Base-by-base conservation (phyloP, 768 basidiomycete species). In the Tylopilus sp. region DNA sequence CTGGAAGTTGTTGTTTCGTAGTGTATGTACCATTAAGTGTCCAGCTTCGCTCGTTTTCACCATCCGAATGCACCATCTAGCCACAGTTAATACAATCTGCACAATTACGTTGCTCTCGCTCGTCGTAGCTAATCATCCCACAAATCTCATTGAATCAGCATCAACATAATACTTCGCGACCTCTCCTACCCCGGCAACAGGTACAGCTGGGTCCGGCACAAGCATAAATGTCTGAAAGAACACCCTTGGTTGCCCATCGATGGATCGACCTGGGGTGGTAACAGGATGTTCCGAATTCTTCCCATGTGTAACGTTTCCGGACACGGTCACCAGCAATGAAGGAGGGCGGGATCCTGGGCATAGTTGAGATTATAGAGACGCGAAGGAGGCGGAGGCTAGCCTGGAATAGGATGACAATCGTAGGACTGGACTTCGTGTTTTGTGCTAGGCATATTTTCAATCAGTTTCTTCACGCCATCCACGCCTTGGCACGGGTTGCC, bases 201-300 rank as follows among this genome's bases (percentile, higher is more conserved):
- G 76, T 28, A 85, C 82, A 38, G 75, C 76, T 4, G 87, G 75
- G 64, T 91, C 89, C 5, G 89, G 89, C 11, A 86, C 82, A 31
- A 93, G 83, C 75, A 93, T 82, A 63, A 93, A 93, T 7, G 89
- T 88, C 69, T 93, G 91, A 17, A 86, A 86, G 71, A 93, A 93
- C 45, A 92, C 88, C 34, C 91, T 82, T 9, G 91, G 85, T 34
- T 90, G 88, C 12, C 83, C 87, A 50, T 92, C 90, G 17, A 85
- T 73, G 19, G 76, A 78, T 62, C 79, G 78, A 33, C 69, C 47
- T 30, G 68, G 68, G 14, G 78, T 75, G 2, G 78, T 76, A 38
- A 74, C 68, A 13, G 82, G 84, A 64, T 88, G 87, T 24, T 79
- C 64, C 30, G 82, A 77, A 12, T 79, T 82, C 48, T 72, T 76